Evolutionary conservation across 208 protist species (phyloP), one percentile per base, ranked within the genome.

Genomic region (Trypanosoma caninum): DNA sequence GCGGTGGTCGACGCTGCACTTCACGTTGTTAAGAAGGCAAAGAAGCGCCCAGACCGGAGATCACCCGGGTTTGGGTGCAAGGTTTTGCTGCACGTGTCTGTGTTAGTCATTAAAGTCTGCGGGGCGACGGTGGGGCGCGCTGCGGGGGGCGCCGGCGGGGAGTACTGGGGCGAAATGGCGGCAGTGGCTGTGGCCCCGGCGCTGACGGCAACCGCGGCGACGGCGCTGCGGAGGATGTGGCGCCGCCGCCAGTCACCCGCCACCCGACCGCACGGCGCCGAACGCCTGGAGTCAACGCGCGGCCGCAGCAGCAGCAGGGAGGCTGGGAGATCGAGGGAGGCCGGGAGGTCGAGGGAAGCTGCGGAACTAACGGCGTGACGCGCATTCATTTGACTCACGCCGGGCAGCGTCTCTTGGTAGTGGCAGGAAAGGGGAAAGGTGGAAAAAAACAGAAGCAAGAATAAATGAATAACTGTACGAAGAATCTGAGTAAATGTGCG

Each of bases 131-230:
- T 72, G 2, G 86, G 86, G 9, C 80, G 80, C 8, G 65, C 65
- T 0, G 60, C 74, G 2, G 71, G 47, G 3, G 80, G 78, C 0
- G 74, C 79, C 40, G 58, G 76, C 35, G 82, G 87, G 10, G 82
- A 88, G 74, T 93, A 89, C 66, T 93, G 80, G 77, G 87, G 87
- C 16, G 74, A 80, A 58, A 65, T 84, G n/a, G 59, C 62, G 1
- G 87, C 80, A 14, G 44, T 72, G 22, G 6, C 69, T 14, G 27
- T 56, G n/a, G 79, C 76, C 0, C 70, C 84, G 3, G 11, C 72
- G 0, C 54, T 67, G 14, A 58, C 64, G 2, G 61, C 65, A 42
- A 69, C 67, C 51, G 10, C 80, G 34, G 18, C 52, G 51, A 23
- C n/a, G 2, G 27, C 44, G 14, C 31, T 74, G 8, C 33, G n/a